Base-by-base conservation (phyloP, 129 eudicot genomes). In the Scalesia atractyloides region DNA sequence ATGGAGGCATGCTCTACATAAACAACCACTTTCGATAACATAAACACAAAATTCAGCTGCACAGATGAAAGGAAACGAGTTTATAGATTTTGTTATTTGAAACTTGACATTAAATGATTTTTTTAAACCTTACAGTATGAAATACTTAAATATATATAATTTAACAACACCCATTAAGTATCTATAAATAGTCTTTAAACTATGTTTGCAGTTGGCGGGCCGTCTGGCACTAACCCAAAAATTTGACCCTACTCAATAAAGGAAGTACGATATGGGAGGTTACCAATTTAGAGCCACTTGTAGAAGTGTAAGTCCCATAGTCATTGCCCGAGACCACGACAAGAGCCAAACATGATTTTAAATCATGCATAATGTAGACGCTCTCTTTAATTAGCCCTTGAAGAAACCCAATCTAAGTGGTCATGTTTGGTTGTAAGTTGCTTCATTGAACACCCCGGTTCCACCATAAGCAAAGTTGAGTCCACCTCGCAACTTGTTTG, bases 261-360 rank as follows among this genome's bases (percentile, higher is more conserved):
- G 60, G 33, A 60, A 50, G 68, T 66, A 46, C 4, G 17, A 53
- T 43, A 49, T 7, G n/a, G 3, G 67, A 30, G 7, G 47, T 74
- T 64, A 87, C 97, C 97, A 77, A 70, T 0, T 19, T 36, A 3
- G 91, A 5, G 64, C 96, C 96, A 68, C 85, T 84, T 6, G n/a
- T 36, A 72, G 68, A 37, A 0, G 51, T 10, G 62, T 68, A 91
- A 66, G 82, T 57, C 7, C 61, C 68, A 20, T 88, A 88, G 78
- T 91, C 97, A 69, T 91, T 91, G 69, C 97, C 97, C 4, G 96
- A 71, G 48, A 91, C 83, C 16, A 81, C 70, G 43, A 91, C 85
- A n/a, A 88, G 83, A 68, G 87, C 92, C 64, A 86, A 59, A n/a
- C 95, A 80, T 15, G 89, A 77, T 12, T 66, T 41, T 67, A 88